Evolutionary conservation across 495 filamentous ascomycete species (phyloP).

Genomic region (Tuber indicum): DNA sequence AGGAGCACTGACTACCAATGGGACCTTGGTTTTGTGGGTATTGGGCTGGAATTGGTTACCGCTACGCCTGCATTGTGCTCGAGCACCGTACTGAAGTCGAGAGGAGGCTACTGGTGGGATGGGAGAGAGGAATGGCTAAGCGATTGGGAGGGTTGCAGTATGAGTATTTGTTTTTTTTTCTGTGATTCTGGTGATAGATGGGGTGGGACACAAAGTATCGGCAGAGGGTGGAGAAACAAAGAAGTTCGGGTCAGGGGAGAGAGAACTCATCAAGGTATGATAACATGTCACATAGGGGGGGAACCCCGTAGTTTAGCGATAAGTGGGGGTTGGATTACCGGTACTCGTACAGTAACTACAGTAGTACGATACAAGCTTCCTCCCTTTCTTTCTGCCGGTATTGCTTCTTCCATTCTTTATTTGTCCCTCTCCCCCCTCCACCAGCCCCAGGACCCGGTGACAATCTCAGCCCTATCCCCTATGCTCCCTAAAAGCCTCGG

Average conservation of each 20-base stretch:
- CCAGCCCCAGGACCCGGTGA: background rate
- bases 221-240: background rate
- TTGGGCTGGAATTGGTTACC: background rate
- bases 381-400: background rate
- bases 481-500: constrained; percentile 52
- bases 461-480: constrained; percentile 11
- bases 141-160: background rate
- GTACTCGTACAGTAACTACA: too few species aligned
- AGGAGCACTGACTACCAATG: background rate
- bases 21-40: background rate
- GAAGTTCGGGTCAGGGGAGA: background rate
- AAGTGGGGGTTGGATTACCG: background rate
- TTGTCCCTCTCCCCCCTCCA: background rate
- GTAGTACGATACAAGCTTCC: background rate
- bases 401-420: background rate
- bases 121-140: background rate
- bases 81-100: background rate
- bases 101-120: background rate
- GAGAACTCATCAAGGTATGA: background rate
- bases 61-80: too few species aligned
- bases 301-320: background rate
- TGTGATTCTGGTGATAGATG: background rate
- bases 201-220: background rate
- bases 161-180: background rate
- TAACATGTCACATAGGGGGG: background rate